These are phyloP conservation scores for Psilocybe subaeruginosa DNA, from an alignment of 768 basidiomycete species.

Conservation along the genomic window DNA sequence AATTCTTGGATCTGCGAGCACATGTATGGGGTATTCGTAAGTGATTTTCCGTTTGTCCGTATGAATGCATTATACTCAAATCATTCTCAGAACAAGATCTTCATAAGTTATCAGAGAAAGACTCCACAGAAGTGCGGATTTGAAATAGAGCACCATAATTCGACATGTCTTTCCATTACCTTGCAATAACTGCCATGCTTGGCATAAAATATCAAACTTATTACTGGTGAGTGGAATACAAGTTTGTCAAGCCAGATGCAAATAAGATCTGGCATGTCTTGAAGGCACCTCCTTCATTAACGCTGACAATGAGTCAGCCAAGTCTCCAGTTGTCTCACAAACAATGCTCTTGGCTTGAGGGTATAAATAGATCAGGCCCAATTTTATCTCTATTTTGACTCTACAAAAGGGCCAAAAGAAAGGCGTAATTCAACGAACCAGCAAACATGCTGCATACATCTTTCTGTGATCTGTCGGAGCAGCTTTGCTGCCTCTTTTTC, in stretches of 20 bases:
- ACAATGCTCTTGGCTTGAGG: too few species aligned
- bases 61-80: slow-evolving; percentile 1
- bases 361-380: too few species aligned
- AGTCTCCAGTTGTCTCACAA: too few species aligned
- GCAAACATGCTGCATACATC: too few species aligned
- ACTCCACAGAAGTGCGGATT: slow-evolving; percentile 61
- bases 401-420: too few species aligned
- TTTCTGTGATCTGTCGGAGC: too few species aligned
- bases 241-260: neutral
- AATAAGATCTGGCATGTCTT: neutral
- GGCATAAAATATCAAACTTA: neutral
- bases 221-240: neutral
- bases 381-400: too few species aligned
- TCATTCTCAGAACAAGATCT: slow-evolving; percentile 72
- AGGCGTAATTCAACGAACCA: too few species aligned
- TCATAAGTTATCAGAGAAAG: slow-evolving; percentile 72
- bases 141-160: slow-evolving; percentile 25
- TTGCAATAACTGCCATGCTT: neutral
- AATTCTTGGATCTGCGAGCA: slow-evolving; percentile 78
- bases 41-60: slow-evolving; percentile 34
- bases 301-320: too few species aligned
- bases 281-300: too few species aligned
- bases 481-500: too few species aligned
- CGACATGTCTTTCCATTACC: neutral
- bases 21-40: slow-evolving; percentile 90